Conservation (phyloP, 257 asterid genomes). For the Gardenia jasminoides region DNA sequence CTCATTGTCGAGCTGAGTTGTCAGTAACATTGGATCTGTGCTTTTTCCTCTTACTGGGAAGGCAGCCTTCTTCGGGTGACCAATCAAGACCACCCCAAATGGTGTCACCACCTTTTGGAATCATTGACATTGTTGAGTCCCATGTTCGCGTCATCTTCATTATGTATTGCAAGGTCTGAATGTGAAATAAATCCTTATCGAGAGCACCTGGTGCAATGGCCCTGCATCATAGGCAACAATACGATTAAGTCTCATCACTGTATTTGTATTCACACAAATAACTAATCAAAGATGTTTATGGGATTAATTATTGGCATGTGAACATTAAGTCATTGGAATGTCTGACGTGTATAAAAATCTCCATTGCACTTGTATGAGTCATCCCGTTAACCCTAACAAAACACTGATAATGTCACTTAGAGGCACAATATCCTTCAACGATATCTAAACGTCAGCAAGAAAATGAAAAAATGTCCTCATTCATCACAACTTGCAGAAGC, state of each 20-base stretch:
- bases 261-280: background rate
- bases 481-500: too few relatives aligned
- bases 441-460: too few relatives aligned
- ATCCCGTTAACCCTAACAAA: background rate
- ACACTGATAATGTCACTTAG: background rate
- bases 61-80: slow-evolving; percentile 76
- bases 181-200: slow-evolving; percentile 64
- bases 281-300: background rate
- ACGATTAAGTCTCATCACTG: background rate
- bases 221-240: slow-evolving; percentile 32
- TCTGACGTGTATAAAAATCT: background rate
- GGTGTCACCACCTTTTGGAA: slow-evolving; percentile 79
- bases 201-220: slow-evolving; percentile 61
- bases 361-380: background rate
- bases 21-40: slow-evolving; percentile 23
- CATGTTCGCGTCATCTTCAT: slow-evolving; percentile 81
- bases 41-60: slow-evolving; percentile 11
- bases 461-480: too few relatives aligned
- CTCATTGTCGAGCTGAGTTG: slow-evolving; percentile 20
- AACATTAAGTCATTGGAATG: background rate
- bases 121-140: slow-evolving; percentile 84
- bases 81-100: slow-evolving; percentile 86
- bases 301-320: background rate
- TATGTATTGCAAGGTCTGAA: slow-evolving; percentile 68
- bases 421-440: too few relatives aligned